Conservation (phyloP, 768 basidiomycete genomes). For the Lanmaoa pseudosensibilis region DNA sequence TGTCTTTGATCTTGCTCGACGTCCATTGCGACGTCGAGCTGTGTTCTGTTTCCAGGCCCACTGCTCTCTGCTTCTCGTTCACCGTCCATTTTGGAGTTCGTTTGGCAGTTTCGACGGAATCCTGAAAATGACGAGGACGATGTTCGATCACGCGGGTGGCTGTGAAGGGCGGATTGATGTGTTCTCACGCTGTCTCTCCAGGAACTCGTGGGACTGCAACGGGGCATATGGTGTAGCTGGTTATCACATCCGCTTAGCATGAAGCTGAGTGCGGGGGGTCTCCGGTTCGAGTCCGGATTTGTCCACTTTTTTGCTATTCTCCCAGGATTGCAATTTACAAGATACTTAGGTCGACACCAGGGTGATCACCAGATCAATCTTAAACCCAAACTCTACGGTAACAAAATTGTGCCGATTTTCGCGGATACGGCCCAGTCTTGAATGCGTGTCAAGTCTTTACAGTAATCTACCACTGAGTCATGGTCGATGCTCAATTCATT, state of each 20-base stretch:
- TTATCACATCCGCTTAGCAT: constrained; percentile 44
- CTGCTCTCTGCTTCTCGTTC: constrained; percentile 12
- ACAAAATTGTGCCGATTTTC: no score
- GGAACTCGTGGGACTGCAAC: constrained; percentile 2
- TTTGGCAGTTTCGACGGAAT: constrained; percentile 17
- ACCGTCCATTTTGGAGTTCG: constrained; percentile 24
- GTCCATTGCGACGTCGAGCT: constrained; percentile 22
- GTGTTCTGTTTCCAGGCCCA: not conserved
- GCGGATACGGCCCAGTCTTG: constrained; percentile 3
- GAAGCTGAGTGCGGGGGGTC: constrained; percentile 37
- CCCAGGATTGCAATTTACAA: not conserved
- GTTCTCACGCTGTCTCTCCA: constrained; percentile 3
- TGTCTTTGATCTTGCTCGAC: constrained; percentile 18
- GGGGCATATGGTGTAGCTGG: constrained; percentile 43
- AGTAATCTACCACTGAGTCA: no score
- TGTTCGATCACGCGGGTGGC: constrained; percentile 29
- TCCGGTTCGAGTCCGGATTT: constrained; percentile 42
- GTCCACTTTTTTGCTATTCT: constrained; percentile 29
- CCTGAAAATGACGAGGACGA: constrained; percentile 28
- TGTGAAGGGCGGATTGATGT: constrained; percentile 7
- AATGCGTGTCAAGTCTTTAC: not conserved
- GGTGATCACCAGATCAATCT: no score
- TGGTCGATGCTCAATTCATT: no score
- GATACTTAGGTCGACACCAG: no score
- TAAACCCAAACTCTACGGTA: no score